These are phyloP conservation scores for Musa itinerans DNA, from an alignment of 176 grass and related monocot genomes.

Conservation along the genomic window DNA sequence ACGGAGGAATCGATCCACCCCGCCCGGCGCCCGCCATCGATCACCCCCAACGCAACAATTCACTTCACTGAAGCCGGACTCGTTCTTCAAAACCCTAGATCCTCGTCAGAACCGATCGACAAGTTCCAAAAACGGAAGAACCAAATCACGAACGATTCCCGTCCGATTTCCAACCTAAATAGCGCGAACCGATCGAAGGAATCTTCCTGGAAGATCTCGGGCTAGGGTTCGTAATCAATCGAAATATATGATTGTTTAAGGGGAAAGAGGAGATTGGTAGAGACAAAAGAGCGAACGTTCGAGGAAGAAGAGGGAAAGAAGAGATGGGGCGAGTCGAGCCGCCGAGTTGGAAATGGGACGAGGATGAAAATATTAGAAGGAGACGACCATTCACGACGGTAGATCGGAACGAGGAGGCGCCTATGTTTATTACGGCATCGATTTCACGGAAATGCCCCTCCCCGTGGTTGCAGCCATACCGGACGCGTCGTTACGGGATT, in stretches of 20 bases:
- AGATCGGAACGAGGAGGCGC: neutral
- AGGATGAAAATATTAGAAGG: neutral
- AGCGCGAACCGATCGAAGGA: neutral
- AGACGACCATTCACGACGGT: neutral
- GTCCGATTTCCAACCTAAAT: neutral
- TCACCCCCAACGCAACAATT: neutral
- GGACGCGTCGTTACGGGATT: too few species aligned
- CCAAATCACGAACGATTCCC: neutral
- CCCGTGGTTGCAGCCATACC: too few species aligned
- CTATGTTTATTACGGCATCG: neutral
- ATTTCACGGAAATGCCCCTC: neutral
- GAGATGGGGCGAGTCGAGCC: neutral
- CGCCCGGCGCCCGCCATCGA: neutral
- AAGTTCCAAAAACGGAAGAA: neutral
- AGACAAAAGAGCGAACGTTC: conserved; percentile 10
- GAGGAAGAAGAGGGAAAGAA: neutral
- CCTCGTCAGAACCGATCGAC: neutral
- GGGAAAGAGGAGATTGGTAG: neutral
- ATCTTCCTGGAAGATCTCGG: neutral
- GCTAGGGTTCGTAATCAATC: neutral
- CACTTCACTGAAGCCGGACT: neutral
- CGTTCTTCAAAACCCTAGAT: neutral
- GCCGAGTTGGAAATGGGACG: neutral
- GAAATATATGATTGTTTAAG: neutral
- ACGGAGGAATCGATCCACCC: neutral